Conservation (phyloP, 331 rosid genomes). For the Malus hybrid region DNA sequence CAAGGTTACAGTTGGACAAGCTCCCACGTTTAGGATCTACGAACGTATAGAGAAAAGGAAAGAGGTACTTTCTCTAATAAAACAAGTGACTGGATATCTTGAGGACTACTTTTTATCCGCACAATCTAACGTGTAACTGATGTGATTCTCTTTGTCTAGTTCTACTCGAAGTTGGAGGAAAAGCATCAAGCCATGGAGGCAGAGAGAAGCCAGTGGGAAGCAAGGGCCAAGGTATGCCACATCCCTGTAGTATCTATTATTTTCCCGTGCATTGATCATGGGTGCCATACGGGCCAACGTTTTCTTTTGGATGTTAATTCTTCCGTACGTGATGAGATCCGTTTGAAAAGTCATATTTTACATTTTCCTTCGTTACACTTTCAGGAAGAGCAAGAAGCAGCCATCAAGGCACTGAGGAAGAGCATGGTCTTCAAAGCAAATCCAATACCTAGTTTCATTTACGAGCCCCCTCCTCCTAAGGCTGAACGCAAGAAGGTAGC, state of each 20-base stretch:
- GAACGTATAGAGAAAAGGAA: slow-evolving; percentile 81
- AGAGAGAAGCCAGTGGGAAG: slow-evolving; percentile 65
- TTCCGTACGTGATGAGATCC: not conserved
- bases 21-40: slow-evolving; percentile 59
- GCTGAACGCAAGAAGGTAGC: slow-evolving; percentile 76
- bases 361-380: slow-evolving; percentile 13
- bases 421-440: slow-evolving; percentile 83
- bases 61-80: slow-evolving; percentile 52
- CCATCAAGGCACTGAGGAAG: slow-evolving; percentile 76
- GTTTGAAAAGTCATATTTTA: not conserved
- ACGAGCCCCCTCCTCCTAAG: slow-evolving; percentile 86
- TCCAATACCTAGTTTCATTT: slow-evolving; percentile 91
- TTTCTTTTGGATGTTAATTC: not conserved
- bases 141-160: slow-evolving; percentile 41
- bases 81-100: slow-evolving; percentile 9
- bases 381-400: slow-evolving; percentile 96
- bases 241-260: slow-evolving; percentile 1
- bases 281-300: not conserved
- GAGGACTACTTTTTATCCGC: slow-evolving; percentile 1
- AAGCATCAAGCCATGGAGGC: slow-evolving; percentile 82
- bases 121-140: slow-evolving; percentile 7
- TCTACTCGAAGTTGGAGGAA: slow-evolving; percentile 78
- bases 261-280: not conserved
- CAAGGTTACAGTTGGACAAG: slow-evolving; percentile 80
- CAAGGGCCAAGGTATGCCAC: slow-evolving; percentile 61